Base-by-base conservation (phyloP, 495 filamentous ascomycete genomes). In the Aspergillus diversus region DNA sequence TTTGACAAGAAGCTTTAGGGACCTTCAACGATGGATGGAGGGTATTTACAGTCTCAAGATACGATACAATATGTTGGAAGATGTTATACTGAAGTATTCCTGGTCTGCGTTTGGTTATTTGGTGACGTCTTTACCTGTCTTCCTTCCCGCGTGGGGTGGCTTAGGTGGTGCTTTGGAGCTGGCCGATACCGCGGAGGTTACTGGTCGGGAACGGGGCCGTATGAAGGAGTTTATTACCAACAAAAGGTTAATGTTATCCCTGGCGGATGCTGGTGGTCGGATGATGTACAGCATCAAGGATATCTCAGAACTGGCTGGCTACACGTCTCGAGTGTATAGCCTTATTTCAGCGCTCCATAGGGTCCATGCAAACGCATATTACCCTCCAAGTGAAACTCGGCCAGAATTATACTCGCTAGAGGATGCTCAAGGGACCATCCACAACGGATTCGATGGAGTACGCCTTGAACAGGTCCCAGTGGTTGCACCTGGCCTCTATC, bases 161-260 rank as follows among this genome's bases (percentile, higher is more conserved):
- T 74, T 91, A 7, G 92, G 87, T 39, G 90, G 90, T 33, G 80
- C 81, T 32, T 73, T 86, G 68, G 92, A 96, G 71, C 77, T 88
- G 65, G 75, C 80, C 33, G 76, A 80, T 64, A 56, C 61, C 16
- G 63, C 74, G 7, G 73, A 75, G 46, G 70, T 71, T 33, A 76
- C 77, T 42, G 85, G 85, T 33, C 85, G 90, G 13, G 92, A 97
- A 72, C 85, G 89, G 37, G 83, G 85, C 60, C 90, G 96, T 34
- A 98, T 97, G 94, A 93, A 94, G 78, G 89, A 94, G n/a, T 99
- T 99, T 76, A 96, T 99, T 77, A 97, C 95, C 15, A 99, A 99
- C 76, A 97, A 98, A 75, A 90, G 96, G 2, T 85, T 99, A 58
- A 98, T 99, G 96, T 85, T 99, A 33, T 97, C 95, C 17, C 84